Conservation (phyloP, 2,329 filamentous ascomycete genomes). For the Trichophaea hybrida region DNA sequence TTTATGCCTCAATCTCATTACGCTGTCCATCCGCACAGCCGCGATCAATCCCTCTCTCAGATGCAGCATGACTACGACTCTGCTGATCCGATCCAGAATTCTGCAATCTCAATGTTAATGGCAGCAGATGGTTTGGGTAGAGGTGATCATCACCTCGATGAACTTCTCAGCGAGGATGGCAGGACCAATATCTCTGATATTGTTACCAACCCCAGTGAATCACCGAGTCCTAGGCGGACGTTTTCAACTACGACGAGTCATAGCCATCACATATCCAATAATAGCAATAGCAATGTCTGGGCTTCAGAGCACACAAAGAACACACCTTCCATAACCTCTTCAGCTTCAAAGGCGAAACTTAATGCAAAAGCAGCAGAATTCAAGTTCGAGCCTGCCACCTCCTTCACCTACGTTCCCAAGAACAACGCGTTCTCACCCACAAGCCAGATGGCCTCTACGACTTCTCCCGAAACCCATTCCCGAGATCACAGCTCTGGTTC, state of each 20-base stretch:
- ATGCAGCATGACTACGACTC: constrained; percentile 46
- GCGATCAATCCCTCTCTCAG: constrained; percentile 56
- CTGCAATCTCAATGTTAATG: constrained; percentile 32
- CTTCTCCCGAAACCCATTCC: constrained; percentile 25
- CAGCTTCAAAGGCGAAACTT: constrained; percentile 50
- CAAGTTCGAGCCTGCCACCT: constrained; percentile 50
- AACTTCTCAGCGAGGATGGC: constrained; percentile 32
- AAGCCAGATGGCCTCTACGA: constrained; percentile 42
- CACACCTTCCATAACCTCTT: constrained; percentile 31
- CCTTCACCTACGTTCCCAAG: constrained; percentile 33
- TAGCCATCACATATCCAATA: constrained; percentile 42
- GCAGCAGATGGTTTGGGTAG: constrained; percentile 30
- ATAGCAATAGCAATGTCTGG: constrained; percentile 44
- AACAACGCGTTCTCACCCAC: constrained; percentile 22
- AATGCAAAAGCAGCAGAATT: constrained; percentile 87
- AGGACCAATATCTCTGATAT: constrained; percentile 31
- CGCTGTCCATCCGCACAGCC: constrained; percentile 52
- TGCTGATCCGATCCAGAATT: constrained; percentile 23
- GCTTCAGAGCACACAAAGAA: constrained; percentile 44
- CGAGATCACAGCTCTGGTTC: constrained; percentile 27
- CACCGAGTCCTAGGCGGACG: constrained; percentile 23
- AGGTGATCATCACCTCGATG: constrained; percentile 20
- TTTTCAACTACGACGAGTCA: constrained; percentile 25
- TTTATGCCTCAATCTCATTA: constrained; percentile 38
- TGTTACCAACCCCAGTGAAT: constrained; percentile 27